A percentile compares a stretch with the other conserved stretches of the same genome.
Conservation (phyloP, 257 asterid genomes). For the Ilex asprella region DNA sequence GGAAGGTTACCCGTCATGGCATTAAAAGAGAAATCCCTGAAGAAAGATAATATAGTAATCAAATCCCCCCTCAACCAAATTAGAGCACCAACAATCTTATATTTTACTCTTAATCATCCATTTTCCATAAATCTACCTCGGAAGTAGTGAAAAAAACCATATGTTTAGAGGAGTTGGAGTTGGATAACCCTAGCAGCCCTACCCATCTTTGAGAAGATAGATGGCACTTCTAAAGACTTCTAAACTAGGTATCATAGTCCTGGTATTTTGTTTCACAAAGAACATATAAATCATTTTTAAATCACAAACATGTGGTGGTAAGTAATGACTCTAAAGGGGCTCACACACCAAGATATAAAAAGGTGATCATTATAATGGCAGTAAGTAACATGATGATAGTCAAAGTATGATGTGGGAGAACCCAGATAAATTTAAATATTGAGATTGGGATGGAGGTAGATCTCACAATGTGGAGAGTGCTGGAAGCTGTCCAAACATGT, state of each 20-base stretch:
- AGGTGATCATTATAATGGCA: too few relatives aligned
- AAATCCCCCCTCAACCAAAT: constrained; percentile 4
- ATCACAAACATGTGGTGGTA: too few relatives aligned
- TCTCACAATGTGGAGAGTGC: constrained; percentile 74
- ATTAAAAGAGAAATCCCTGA: constrained; percentile 87
- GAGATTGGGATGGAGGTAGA: constrained; percentile 12
- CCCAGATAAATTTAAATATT: constrained; percentile 3
- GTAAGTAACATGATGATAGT: too few relatives aligned
- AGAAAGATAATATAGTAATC: constrained; percentile 17
- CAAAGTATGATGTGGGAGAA: constrained; percentile 2
- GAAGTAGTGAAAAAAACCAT: not conserved
- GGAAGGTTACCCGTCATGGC: constrained; percentile 73
- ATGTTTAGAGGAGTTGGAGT: not conserved
- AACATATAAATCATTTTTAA: too few relatives aligned
- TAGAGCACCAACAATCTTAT: constrained; percentile 5
- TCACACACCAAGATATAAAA: too few relatives aligned
- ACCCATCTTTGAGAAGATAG: too few relatives aligned
- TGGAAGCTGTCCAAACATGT: constrained; percentile 43
- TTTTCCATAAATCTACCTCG: not conserved
- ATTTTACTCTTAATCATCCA: not conserved
- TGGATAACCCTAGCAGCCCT: too few relatives aligned
- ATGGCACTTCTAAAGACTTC: too few relatives aligned
- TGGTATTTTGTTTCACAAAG: too few relatives aligned
- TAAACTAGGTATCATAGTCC: too few relatives aligned
- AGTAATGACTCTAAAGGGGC: too few relatives aligned